Evolutionary conservation across 306 rosid genomes (phyloP), one percentile per base, ranked within the genome.

Genomic region (Betula pendula): DNA sequence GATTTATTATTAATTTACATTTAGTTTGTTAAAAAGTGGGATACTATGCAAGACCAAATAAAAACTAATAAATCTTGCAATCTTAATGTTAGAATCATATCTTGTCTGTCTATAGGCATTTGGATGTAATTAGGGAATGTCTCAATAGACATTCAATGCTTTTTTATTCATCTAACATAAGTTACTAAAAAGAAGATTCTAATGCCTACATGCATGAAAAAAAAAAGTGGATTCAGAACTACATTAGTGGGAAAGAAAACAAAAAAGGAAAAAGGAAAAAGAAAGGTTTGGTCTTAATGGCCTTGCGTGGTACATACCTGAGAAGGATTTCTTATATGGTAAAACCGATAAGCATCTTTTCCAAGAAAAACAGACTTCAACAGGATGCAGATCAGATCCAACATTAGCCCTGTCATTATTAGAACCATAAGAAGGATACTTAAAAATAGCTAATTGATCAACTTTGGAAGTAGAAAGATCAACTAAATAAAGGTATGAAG

Each of bases 301-400:
- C 7, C 47, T 38, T 38, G 48, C 27, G 24, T 48, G 65, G 17
- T n/a, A n/a, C 35, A 71, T 89, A 95, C 98, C 98, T 95, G 97
- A 73, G 88, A 78, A 82, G 70, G 84, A 75, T 86, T 82, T 83
- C 85, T 85, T 62, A 92, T 75, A 81, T 95, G 97, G 80, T 92
- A 92, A 82, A 90, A 92, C 38, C 82, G 84, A 84, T 86, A 76
- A 25, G 72, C 80, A 70, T 35, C 85, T 20, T 20, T 86, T 73
- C 87, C 85, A 47, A 73, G 86, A 71, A 87, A 72, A 68, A 76
- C 79, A 60, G 84, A 76, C 56, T 74, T 74, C 72, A 2, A 44
- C 14, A 71, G 77, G 65, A 45, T 78, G 89, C 55, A 71, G 68
- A 80, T 78, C 80, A 52, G 91, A 85, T 75, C 78, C n/a, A n/a